phyloP scores from a whole-genome alignment of 208 protist species.

The Wallacemonas sp. region DNA sequence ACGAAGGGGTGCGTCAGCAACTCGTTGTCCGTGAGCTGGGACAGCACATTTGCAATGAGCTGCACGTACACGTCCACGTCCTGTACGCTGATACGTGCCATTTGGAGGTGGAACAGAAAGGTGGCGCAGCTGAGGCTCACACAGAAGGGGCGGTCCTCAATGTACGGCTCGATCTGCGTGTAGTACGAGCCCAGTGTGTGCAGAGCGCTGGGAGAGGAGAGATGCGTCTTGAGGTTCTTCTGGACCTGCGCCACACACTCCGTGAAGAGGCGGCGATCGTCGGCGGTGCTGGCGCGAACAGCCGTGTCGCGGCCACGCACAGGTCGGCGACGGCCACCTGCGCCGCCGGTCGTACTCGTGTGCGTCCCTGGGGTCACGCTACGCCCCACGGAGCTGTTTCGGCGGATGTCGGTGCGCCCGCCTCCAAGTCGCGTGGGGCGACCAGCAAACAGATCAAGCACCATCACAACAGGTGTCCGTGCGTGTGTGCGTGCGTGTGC shows the following conservation, averaged over 20 bases:
- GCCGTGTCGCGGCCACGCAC: slow-evolving; percentile 4
- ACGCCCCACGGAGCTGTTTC: slow-evolving; percentile 4
- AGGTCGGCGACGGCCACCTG: slow-evolving; percentile 6
- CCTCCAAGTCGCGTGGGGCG: slow-evolving; percentile 2
- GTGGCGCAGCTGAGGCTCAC: slow-evolving; percentile 86
- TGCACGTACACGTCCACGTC: slow-evolving; percentile 88
- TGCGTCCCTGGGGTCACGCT: background rate
- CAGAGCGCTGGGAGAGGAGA: slow-evolving; percentile 69
- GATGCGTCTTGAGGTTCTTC: slow-evolving; percentile 69
- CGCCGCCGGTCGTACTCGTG: background rate
- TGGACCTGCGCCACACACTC: slow-evolving; percentile 84
- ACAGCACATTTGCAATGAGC: slow-evolving; percentile 65
- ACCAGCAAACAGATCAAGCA: slow-evolving; percentile 35
- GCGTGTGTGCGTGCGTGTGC: background rate
- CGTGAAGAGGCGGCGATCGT: slow-evolving; percentile 62
- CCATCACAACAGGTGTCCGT: too few relatives aligned
- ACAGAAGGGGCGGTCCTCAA: slow-evolving; percentile 83
- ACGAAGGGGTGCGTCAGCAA: slow-evolving; percentile 80
- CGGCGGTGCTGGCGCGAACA: slow-evolving; percentile 19
- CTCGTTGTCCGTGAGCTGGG: slow-evolving; percentile 60
- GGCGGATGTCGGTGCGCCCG: slow-evolving; percentile 5
- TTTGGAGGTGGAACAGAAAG: slow-evolving; percentile 91
- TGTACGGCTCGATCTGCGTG: slow-evolving; percentile 64
- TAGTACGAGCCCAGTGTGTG: slow-evolving; percentile 89
- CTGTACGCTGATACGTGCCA: slow-evolving; percentile 75